Base-by-base conservation (phyloP, 345 rosid genomes). In the Linum lewisii region DNA sequence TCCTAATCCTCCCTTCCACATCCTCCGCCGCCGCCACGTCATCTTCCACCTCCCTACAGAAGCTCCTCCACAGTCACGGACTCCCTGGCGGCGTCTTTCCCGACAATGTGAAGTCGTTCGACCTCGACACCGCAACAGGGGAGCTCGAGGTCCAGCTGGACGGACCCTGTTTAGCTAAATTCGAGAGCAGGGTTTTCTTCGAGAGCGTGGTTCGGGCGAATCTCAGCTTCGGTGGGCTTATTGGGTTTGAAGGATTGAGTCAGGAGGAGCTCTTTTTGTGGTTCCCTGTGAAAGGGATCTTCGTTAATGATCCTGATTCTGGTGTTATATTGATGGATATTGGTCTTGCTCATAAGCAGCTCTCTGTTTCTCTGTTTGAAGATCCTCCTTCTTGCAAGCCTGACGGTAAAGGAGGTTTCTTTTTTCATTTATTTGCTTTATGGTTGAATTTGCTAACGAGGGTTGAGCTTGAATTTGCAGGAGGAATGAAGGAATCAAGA, bases 321-420 rank as follows among this genome's bases (percentile, higher is more conserved):
- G 97, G 99, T 5, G 80, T 93, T 49, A 93, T 93, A n/a, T 59
- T 82, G 42, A 82, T 93, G 45, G 99, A 93, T 71, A 89, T 93
- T 54, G 99, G 88, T 1, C 77, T 86, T n/a, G 99, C 97, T 45
- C 80, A 68, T 24, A 93, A 93, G 62, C 94, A 88, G 32, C 71
- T 93, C 11, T 82, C 99, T 1, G 50, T 83, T 3, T 85, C 99
- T 22, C 83, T 93, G 67, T 89, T 93, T 56, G 99, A 93, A 78
- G 80, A 73, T 9, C 99, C 97, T 4, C 99, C 97, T 15, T 59
- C 63, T 47, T 93, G 99, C 63, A 79, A 61, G 47, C n/a, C n/a
- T n/a, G 4, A 29, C 5, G 82, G 88, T 37, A 80, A 75, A 75
- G 88, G 88, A 80, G 70, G n/a, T 22, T 0, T 13, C 6, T 3